phyloP scores from a whole-genome alignment of 176 grass and related monocot genomes.

The Juncus effusus region DNA sequence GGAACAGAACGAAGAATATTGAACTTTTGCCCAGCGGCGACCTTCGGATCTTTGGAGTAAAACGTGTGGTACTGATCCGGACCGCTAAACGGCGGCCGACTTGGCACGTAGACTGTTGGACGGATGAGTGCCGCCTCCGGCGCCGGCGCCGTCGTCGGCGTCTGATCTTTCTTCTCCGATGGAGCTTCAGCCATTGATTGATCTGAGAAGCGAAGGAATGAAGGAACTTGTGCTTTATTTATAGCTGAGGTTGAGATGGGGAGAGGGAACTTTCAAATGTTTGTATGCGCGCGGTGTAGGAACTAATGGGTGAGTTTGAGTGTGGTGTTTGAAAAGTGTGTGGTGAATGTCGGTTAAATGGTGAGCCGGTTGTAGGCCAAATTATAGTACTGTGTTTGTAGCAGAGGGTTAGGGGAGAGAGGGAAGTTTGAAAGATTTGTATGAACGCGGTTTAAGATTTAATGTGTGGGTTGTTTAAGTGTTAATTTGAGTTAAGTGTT shows the following conservation, averaged over 20 bases:
- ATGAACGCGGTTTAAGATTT: too few relatives aligned
- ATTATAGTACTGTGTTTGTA: too few relatives aligned
- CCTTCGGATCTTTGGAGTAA: not conserved
- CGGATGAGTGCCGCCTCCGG: not conserved
- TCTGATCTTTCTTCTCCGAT: not conserved
- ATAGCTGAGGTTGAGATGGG: not conserved
- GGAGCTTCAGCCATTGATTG: conserved; percentile 9
- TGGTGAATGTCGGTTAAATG: too few relatives aligned
- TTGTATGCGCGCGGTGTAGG: too few relatives aligned
- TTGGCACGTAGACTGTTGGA: not conserved
- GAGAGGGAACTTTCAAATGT: too few relatives aligned
- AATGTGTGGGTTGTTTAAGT: too few relatives aligned
- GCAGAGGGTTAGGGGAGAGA: too few relatives aligned
- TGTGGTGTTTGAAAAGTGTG: too few relatives aligned
- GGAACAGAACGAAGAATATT: not conserved
- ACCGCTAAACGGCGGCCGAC: not conserved
- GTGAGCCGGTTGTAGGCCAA: too few relatives aligned
- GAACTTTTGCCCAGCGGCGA: not conserved
- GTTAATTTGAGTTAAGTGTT: too few relatives aligned
- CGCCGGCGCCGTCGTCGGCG: not conserved
- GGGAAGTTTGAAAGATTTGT: too few relatives aligned
- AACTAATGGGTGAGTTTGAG: too few relatives aligned
- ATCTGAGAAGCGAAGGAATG: not conserved
- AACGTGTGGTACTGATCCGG: conserved; percentile 1
- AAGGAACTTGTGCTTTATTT: not conserved